Conservation (phyloP, 768 basidiomycete genomes). For the Lyophyllum semitale region DNA sequence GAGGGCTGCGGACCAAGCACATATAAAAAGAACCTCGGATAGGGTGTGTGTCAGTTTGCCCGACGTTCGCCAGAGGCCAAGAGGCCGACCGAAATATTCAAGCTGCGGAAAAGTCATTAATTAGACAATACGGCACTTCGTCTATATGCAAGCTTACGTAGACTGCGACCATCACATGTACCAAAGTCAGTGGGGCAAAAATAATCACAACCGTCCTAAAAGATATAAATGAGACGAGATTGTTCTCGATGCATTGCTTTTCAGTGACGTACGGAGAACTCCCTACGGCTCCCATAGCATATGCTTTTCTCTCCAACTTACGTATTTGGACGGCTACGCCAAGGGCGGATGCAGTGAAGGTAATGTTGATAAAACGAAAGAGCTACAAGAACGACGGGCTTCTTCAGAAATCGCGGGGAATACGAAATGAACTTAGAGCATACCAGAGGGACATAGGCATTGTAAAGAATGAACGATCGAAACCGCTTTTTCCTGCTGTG, state of each 20-base stretch:
- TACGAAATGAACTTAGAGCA: conserved; percentile 21
- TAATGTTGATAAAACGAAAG: conserved; percentile 83
- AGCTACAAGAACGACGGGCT: conserved; percentile 46
- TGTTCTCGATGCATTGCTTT: neutral
- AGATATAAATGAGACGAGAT: neutral
- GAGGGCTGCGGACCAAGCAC: conserved; percentile 90
- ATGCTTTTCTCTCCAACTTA: conserved; percentile 46
- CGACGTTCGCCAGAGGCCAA: conserved; percentile 91
- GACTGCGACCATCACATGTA: conserved; percentile 84
- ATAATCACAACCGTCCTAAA: conserved; percentile 79
- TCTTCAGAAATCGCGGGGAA: conserved; percentile 10
- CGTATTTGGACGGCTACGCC: conserved; percentile 81
- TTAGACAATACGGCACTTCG: neutral
- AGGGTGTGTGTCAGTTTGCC: conserved; percentile 86
- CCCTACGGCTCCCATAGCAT: conserved; percentile 72
- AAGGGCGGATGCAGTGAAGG: conserved; percentile 78
- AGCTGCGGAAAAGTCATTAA: conserved; percentile 46
- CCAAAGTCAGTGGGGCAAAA: conserved; percentile 78
- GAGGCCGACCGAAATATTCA: conserved; percentile 90
- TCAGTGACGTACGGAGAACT: conserved; percentile 70
- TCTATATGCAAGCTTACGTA: conserved; percentile 56
- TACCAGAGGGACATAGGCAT: conserved; percentile 80
- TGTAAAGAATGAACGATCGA: conserved; percentile 69
- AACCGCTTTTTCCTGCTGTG: conserved; percentile 45
- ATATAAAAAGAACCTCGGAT: conserved; percentile 87